Conservation (phyloP, 2,329 filamentous ascomycete species). For the Xylariaceae sp. region DNA sequence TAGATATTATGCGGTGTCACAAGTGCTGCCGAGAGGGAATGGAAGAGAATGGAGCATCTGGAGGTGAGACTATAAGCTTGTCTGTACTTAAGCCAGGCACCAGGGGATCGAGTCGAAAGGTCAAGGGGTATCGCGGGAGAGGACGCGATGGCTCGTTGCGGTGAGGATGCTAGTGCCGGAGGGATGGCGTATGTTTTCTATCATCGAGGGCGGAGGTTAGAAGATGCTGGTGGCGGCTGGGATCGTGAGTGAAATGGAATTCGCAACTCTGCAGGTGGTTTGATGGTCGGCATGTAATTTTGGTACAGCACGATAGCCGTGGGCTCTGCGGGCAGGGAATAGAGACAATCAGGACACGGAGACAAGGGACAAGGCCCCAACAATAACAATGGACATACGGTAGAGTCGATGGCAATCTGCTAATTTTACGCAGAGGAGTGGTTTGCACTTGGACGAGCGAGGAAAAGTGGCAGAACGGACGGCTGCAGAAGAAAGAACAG, state of each 20-base stretch:
- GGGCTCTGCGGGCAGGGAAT: constrained; percentile 1
- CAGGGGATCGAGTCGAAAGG: constrained; percentile 4
- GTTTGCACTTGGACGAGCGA: constrained; percentile 1
- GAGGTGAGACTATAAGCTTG: constrained; percentile 9
- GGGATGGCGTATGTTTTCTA: too few relatives aligned
- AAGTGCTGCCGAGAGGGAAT: constrained; percentile 4
- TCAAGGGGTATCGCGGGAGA: constrained; percentile 6
- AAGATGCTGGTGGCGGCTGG: constrained; percentile 3
- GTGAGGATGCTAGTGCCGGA: constrained; percentile 6
- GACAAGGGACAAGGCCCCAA: not conserved
- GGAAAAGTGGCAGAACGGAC: constrained; percentile 3
- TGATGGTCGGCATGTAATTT: constrained; percentile 12
- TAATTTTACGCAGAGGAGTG: not conserved
- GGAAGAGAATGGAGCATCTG: constrained; percentile 5
- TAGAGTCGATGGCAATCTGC: constrained; percentile 1
- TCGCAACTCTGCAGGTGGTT: constrained; percentile 4
- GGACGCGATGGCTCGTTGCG: constrained; percentile 11
- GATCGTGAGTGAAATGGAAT: not conserved
- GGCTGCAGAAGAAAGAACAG: constrained; percentile 1
- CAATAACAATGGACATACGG: not conserved
- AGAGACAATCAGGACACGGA: not conserved
- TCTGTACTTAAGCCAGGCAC: not conserved
- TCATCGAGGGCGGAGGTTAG: constrained; percentile 5
- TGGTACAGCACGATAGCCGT: constrained; percentile 14
- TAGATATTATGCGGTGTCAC: constrained; percentile 8